Evolutionary conservation across 108 stramenopile species (phyloP).

Genomic region (Nitzschia inconspicua): DNA sequence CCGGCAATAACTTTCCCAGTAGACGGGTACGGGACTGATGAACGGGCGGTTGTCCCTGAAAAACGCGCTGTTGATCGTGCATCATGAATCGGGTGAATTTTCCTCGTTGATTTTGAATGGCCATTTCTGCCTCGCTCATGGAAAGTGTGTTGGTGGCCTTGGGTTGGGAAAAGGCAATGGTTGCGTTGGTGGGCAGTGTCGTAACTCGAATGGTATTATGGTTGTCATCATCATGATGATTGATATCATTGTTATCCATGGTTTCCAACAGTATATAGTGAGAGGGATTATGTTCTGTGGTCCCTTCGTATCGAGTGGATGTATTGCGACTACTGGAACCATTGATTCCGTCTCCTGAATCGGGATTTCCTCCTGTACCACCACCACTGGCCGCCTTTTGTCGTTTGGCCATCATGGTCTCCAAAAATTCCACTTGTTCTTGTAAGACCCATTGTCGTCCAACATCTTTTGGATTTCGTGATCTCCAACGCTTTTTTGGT

Average conservation of each 20-base stretch:
- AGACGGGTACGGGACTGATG: slow-evolving; percentile 41
- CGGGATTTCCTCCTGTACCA: not conserved
- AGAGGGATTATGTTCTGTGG: slow-evolving; percentile 70
- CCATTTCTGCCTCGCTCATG: slow-evolving; percentile 76
- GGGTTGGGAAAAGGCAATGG: slow-evolving; percentile 74
- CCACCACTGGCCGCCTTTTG: slow-evolving; percentile 16
- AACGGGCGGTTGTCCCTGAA: slow-evolving; percentile 21
- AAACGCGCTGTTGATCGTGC: slow-evolving; percentile 43
- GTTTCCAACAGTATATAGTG: slow-evolving; percentile 57
- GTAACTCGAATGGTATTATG: slow-evolving; percentile 37
- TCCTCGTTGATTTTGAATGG: slow-evolving; percentile 64
- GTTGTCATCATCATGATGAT: slow-evolving; percentile 7
- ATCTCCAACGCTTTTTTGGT: slow-evolving; percentile 64
- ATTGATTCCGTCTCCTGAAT: slow-evolving; percentile 4
- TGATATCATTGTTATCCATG: slow-evolving; percentile 1
- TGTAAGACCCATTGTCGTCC: slow-evolving; percentile 79
- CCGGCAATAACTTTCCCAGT: slow-evolving; percentile 47
- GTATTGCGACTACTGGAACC: slow-evolving; percentile 5
- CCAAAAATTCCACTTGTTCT: slow-evolving; percentile 71
- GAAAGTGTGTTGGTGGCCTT: slow-evolving; percentile 53
- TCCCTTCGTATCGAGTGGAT: slow-evolving; percentile 64
- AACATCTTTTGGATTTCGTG: slow-evolving; percentile 48
- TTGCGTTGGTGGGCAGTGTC: slow-evolving; percentile 42
- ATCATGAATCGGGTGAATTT: slow-evolving; percentile 69
- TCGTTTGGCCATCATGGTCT: slow-evolving; percentile 56